Conservation (phyloP, 495 filamentous ascomycete species). For the Umbilicaria muhlenbergii region DNA sequence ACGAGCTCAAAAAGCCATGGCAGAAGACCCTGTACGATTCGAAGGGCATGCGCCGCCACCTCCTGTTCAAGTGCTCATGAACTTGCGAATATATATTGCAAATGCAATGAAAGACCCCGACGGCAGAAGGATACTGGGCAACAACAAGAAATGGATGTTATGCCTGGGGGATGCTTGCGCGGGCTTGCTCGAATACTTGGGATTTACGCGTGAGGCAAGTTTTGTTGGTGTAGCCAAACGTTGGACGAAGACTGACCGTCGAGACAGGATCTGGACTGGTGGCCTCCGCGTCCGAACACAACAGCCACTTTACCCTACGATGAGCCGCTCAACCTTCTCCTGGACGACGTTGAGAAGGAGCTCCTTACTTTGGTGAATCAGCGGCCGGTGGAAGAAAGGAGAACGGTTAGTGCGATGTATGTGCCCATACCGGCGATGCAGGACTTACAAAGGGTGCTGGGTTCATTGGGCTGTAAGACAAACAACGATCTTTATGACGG, state of each 20-base stretch:
- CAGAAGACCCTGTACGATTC: slow-evolving; percentile 41
- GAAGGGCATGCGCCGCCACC: slow-evolving; percentile 31
- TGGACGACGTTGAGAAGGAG: slow-evolving; percentile 42
- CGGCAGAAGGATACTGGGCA: slow-evolving; percentile 40
- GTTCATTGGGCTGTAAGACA: slow-evolving; percentile 31
- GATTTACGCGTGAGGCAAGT: slow-evolving; percentile 35
- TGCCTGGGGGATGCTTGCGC: slow-evolving; percentile 52
- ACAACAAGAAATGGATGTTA: slow-evolving; percentile 58
- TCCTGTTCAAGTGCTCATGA: slow-evolving; percentile 34
- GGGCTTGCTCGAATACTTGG: slow-evolving; percentile 44
- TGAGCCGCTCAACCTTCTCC: slow-evolving; percentile 27
- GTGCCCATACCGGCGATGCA: slow-evolving; percentile 18
- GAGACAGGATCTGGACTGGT: slow-evolving; percentile 21
- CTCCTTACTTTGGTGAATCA: slow-evolving; percentile 28
- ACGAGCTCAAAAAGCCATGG: slow-evolving; percentile 35
- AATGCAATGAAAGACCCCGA: slow-evolving; percentile 37
- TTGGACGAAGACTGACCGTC: background rate
- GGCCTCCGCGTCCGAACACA: slow-evolving; percentile 27
- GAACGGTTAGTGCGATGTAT: slow-evolving; percentile 18
- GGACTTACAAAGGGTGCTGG: slow-evolving; percentile 29
- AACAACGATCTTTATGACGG: background rate
- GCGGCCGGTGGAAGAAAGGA: slow-evolving; percentile 29
- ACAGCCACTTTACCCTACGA: slow-evolving; percentile 25
- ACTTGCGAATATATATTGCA: slow-evolving; percentile 43
- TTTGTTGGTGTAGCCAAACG: background rate